These are phyloP conservation scores for Globisporangium yorkense DNA, from an alignment of 352 stramenopile species.

Conservation along the genomic window DNA sequence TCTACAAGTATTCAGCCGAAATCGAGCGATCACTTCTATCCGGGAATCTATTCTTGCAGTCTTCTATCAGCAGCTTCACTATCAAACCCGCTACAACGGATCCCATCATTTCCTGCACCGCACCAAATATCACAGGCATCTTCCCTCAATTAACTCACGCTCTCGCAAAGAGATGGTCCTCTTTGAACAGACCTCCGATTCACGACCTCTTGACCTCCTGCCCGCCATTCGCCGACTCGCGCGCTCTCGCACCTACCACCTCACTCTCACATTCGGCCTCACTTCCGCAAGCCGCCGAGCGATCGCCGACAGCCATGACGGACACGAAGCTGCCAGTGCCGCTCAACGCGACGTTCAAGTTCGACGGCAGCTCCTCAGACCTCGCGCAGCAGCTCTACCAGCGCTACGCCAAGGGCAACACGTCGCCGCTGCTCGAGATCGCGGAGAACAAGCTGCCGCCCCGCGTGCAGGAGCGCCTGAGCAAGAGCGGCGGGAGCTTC, in stretches of 20 bases:
- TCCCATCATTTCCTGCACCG: background rate
- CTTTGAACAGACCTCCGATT: background rate
- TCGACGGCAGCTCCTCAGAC: conserved; percentile 14
- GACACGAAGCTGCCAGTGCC: conserved; percentile 6
- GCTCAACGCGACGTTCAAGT: conserved; percentile 8
- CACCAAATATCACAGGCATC: background rate
- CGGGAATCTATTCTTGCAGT: background rate
- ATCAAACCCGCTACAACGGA: background rate
- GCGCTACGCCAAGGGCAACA: conserved; percentile 1
- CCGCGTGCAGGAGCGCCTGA: conserved; percentile 12
- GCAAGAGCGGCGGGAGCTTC: conserved; percentile 13
- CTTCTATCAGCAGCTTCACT: background rate
- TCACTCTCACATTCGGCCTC: background rate
- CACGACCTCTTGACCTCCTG: background rate
- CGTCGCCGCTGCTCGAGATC: background rate
- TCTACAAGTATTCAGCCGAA: background rate
- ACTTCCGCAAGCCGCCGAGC: background rate
- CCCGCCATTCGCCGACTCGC: background rate
- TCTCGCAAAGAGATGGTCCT: background rate
- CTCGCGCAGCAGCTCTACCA: conserved; percentile 14
- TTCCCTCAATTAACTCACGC: no score
- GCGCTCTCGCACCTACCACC: background rate
- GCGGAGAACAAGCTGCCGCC: background rate
- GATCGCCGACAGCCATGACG: background rate
- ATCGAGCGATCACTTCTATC: background rate